These are phyloP conservation scores for Apiospora marii DNA, from an alignment of 2,329 filamentous ascomycete species.

Conservation along the genomic window DNA sequence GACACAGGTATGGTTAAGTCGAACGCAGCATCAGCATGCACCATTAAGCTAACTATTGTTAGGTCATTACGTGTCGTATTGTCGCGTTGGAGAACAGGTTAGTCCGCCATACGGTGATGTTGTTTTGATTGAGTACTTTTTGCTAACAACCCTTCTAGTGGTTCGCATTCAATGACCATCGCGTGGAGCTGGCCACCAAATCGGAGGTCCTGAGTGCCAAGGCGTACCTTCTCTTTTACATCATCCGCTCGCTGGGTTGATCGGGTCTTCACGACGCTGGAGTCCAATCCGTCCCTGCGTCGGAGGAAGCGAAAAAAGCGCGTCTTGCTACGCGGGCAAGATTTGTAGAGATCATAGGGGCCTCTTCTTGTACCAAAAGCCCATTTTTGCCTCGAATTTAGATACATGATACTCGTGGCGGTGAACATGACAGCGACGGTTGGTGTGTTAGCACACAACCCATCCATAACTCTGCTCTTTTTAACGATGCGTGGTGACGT, in stretches of 20 bases:
- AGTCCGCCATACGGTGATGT: constrained; percentile 33
- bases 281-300: not conserved
- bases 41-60: constrained; percentile 22
- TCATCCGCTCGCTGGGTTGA: constrained; percentile 55
- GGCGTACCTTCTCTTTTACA: constrained; percentile 92
- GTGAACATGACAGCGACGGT: constrained; percentile 6
- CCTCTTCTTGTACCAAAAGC: not conserved
- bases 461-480: not conserved
- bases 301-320: not conserved
- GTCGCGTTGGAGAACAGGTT: constrained; percentile 77
- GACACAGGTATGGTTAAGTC: constrained; percentile 67
- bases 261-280: not conserved
- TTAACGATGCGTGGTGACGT: not conserved
- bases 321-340: not conserved
- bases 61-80: constrained; percentile 90
- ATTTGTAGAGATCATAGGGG: not conserved
- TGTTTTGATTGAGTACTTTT: constrained; percentile 6
- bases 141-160: constrained; percentile 61
- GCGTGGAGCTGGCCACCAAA: constrained; percentile 83
- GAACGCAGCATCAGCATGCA: not conserved
- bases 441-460: not conserved
- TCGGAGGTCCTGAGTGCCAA: constrained; percentile 86
- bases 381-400: not conserved
- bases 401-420: constrained; percentile 2
- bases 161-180: constrained; percentile 96